Base-by-base conservation (phyloP, 2,329 filamentous ascomycete genomes). In the Fusarium sp. region DNA sequence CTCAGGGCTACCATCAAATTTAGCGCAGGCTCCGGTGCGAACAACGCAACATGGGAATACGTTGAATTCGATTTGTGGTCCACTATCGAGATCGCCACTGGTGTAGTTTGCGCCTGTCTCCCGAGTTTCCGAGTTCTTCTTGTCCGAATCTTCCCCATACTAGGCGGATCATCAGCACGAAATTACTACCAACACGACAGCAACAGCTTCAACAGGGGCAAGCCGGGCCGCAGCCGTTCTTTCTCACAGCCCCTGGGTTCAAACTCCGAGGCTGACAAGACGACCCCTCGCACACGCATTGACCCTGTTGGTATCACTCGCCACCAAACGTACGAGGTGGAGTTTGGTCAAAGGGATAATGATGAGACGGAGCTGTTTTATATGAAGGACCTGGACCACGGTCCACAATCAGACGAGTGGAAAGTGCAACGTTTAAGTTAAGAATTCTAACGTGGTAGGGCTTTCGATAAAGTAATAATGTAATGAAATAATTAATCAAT, bases 201-300 rank as follows among this genome's bases (percentile, higher is more conserved):
- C 34, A 4, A 6, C 18, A n/a, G 18, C 10, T 37, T 12, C 34
- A n/a, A 37, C 18, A n/a, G 11, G 6, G 18, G 9, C 18, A 6
- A 7, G 34, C 18, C 18, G 6, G 34, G 10, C 1, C 0, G 10
- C 18, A 37, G 1, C 18, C 10, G 34, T 7, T n/a, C 18, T 2
- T 4, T n/a, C 6, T 2, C 34, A n/a, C 3, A 4, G 2, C 34
- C 34, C 10, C 10, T 37, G 10, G 34, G 34, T 2, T 12, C 18
- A 11, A n/a, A 6, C 6, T 12, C 18, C 10, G 18, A n/a, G 1
- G 34, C 18, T 6, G 3, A 37, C 18, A 37, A 37, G 18, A 37
- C 18, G 18, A 1, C 34, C 5, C 6, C 6, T 12, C 9, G 18
- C 34, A 37, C 1, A 11, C 34, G 34, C 1, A n/a, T 37, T 3